Percentiles rank a stretch among this genome's conserved stretches.
Evolutionary conservation across 1,139 yeast species (phyloP).

Genomic region (Magnusiomyces tetraspermus): DNA sequence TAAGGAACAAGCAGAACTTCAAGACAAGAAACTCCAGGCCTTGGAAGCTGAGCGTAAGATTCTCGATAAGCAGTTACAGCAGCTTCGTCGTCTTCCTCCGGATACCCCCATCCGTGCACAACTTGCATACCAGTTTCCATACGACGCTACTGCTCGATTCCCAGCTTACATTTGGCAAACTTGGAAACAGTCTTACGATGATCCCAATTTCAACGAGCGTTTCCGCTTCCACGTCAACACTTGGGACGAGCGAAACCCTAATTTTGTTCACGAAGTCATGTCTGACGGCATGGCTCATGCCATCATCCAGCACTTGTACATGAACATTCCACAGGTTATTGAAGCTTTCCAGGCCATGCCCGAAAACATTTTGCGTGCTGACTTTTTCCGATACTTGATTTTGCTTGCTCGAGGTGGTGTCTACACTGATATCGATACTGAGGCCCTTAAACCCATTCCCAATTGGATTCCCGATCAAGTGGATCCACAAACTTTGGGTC

Average conservation of each 20-base stretch:
- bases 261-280: conserved; percentile 61
- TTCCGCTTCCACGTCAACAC: conserved; percentile 43
- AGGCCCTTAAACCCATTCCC: conserved; percentile 49
- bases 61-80: conserved; percentile 48
- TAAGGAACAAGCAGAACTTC: conserved; percentile 39
- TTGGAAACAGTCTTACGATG: conserved; percentile 64
- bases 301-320: conserved; percentile 53
- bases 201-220: conserved; percentile 37
- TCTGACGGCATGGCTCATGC: conserved; percentile 63
- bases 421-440: conserved; percentile 84
- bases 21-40: conserved; percentile 40
- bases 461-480: conserved; percentile 51
- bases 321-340: conserved; percentile 64
- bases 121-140: conserved; percentile 61
- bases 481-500: conserved; percentile 42
- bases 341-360: conserved; percentile 75
- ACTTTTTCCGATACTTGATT: conserved; percentile 80
- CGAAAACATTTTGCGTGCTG: conserved; percentile 71
- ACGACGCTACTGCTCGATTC: conserved; percentile 46
- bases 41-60: conserved; percentile 44
- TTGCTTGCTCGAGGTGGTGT: conserved; percentile 87
- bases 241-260: conserved; percentile 58
- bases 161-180: conserved; percentile 92
- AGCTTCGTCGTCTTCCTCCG: conserved; percentile 52
- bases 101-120: conserved; percentile 37